Evolutionary conservation across 78 protist genomes (phyloP).

Genomic region (Protostelium mycophagum): DNA sequence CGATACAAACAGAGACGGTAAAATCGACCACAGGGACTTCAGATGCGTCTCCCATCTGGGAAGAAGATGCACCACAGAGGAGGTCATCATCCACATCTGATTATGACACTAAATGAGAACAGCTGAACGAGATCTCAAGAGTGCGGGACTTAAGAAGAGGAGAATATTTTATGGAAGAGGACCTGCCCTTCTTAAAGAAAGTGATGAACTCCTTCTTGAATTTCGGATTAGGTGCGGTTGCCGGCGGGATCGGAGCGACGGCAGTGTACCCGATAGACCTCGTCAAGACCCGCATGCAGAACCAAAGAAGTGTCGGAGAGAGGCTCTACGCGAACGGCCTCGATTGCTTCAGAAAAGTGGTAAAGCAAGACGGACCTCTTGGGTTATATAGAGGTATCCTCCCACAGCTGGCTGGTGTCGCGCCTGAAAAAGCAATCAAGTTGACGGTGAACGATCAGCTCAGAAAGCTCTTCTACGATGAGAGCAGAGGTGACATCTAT

Average conservation of each 20-base stretch:
- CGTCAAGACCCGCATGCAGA: slow-evolving; percentile 77
- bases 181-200: slow-evolving; percentile 8
- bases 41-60: background rate
- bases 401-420: slow-evolving; percentile 84
- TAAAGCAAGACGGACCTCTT: slow-evolving; percentile 47
- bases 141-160: background rate
- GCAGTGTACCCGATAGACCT: slow-evolving; percentile 80
- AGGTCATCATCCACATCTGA: background rate
- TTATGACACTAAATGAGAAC: background rate
- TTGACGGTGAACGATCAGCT: slow-evolving; percentile 69
- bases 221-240: slow-evolving; percentile 71
- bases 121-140: background rate
- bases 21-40: background rate
- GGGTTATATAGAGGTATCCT: slow-evolving; percentile 72
- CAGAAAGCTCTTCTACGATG: slow-evolving; percentile 50
- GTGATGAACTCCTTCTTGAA: slow-evolving; percentile 19
- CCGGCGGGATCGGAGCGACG: slow-evolving; percentile 75
- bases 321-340: slow-evolving; percentile 52
- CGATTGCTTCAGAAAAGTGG: slow-evolving; percentile 71
- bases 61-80: background rate
- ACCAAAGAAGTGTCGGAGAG: slow-evolving; percentile 42
- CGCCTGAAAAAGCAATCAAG: slow-evolving; percentile 86
- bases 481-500: slow-evolving; percentile 60
- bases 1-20: background rate
- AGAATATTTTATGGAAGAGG: background rate